Evolutionary conservation across 176 grass and related monocot genomes (phyloP), one percentile per base, ranked within the genome.

Genomic region (Cenchrus fungigraminus): DNA sequence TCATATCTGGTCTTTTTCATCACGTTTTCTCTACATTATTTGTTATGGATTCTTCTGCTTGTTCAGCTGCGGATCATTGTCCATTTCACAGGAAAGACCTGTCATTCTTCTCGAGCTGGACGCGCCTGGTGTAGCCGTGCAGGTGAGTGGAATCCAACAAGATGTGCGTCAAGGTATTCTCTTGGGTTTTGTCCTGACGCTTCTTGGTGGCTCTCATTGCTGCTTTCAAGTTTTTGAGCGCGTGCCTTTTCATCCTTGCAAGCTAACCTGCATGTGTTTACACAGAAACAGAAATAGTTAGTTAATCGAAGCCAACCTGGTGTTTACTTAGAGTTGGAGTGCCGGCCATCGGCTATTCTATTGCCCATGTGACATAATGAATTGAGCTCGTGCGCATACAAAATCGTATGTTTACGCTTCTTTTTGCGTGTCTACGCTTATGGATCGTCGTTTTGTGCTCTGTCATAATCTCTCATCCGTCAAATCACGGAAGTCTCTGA

Each of bases 221-320:
- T 70, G 72, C 65, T 70, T 88, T 58, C 12, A 73, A 47, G 16
- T 54, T 62, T 55, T 55, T 71, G 45, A 85, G 83, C 17, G 83
- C 13, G 25, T 51, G 62, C 56, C 70, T 90, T 89, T 47, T 69
- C n/a, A 84, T 77, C 71, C 46, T 82, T 20, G 25, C 31, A 89
- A 82, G 88, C 82, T 85, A 81, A 68, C 83, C 78, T 86, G 78
- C 83, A 89, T 81, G 77, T 77, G 71, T 40, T 17, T 17, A 49
- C 72, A 82, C 80, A 82, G 13, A 81, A 17, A 82, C 69, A 86
- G 13, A 28, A 72, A 17, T 71, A 46, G 8, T 46, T 46, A 46
- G 8, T 6, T 46, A 56, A 71, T 65, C 77, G 57, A 67, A 16
- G 29, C 19, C 6, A 17, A 81, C 57, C 78, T 49, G 7, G 45